Conservation (phyloP, 495 filamentous ascomycete species). For the Cercophora scortea region DNA sequence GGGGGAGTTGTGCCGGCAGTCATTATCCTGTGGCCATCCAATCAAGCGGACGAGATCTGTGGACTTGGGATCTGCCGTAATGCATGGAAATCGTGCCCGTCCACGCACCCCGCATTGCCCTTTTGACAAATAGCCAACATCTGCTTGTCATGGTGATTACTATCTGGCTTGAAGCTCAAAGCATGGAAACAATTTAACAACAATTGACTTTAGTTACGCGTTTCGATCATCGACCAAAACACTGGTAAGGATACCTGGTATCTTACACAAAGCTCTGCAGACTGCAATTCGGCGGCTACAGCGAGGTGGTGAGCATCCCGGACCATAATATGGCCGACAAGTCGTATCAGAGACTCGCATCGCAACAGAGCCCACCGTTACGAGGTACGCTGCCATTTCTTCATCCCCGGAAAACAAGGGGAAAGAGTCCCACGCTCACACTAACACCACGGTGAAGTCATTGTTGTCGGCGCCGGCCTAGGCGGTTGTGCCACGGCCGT, state of each 20-base stretch:
- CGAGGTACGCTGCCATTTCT: background rate
- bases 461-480: conserved; percentile 47
- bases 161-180: background rate
- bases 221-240: background rate
- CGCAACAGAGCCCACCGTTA: conserved; percentile 7
- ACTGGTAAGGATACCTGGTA: background rate
- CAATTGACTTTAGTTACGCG: background rate
- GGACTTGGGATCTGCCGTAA: background rate
- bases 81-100: background rate
- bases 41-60: background rate
- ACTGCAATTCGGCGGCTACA: background rate
- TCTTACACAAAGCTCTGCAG: background rate
- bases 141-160: background rate
- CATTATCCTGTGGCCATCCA: background rate
- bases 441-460: conserved; percentile 16
- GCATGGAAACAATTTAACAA: background rate
- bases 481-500: conserved; percentile 47
- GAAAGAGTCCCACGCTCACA: background rate
- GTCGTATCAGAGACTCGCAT: background rate
- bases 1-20: background rate
- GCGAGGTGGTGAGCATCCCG: background rate
- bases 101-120: background rate
- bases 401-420: background rate
- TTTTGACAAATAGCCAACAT: background rate
- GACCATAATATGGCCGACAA: background rate